Base-by-base conservation (phyloP, 371 early-diverging fungal species). In the Zychaea mexicana region DNA sequence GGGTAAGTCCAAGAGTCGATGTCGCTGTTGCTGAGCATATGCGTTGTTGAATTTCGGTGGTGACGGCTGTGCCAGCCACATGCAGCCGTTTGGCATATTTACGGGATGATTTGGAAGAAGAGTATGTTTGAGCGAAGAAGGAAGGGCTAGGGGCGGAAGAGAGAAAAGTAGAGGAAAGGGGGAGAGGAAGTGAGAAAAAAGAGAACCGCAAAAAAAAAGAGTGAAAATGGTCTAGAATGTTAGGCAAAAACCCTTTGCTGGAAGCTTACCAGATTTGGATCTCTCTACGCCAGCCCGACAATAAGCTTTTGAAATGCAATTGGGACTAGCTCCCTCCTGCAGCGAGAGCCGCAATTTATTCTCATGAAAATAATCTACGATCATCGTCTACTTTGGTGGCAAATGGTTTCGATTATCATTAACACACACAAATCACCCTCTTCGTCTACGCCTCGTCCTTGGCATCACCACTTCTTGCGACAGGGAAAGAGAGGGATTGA, bases 1-100 rank as follows among this genome's bases (percentile, higher is more conserved):
- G 24, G 80, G 80, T 30, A 79, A 57, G 12, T 66, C 53, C 39
- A 77, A 58, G 42, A 79, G 57, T 45, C 36, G 70, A 17, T 57
- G 55, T 30, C 26, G 36, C 22, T n/a, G n/a, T n/a, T n/a, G n/a
- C n/a, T n/a, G n/a, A n/a, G n/a, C n/a, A n/a, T n/a, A n/a, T n/a
- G n/a, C n/a, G n/a, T 39, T 33, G 38, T 64, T 38, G 49, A 27
- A 42, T 12, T 19, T 22, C 5, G 52, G 54, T 24, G 65, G 61
- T 27, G 67, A 52, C 17, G 62, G 54, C 39, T 36, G 38, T 36
- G 38, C 15, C 7, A 36, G 38, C 38, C 38, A 36, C 9, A 36
- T 36, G 38, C 15, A 36, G 15, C 38, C 9, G 38, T 15, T 36
- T 36, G 38, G 38, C 38, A 36, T 36, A 36, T 36, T 36, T 15